Evolutionary conservation across 202 grass and related monocot genomes (phyloP).

Genomic region (Miscanthus sacchariflorus): DNA sequence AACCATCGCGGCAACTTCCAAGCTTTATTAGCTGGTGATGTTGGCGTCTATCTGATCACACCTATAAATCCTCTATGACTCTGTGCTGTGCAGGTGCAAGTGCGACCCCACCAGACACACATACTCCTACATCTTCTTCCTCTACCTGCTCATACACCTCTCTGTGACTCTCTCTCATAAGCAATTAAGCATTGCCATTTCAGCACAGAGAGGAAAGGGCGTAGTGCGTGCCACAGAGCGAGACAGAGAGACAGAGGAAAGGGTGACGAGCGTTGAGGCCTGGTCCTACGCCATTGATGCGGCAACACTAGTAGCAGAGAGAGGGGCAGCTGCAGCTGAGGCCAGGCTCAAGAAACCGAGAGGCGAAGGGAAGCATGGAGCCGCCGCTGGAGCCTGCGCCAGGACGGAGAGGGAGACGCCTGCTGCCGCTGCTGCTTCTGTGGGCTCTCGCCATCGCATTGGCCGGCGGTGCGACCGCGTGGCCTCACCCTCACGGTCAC

Average conservation of each 20-base stretch:
- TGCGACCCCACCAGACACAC: background rate
- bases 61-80: slow-evolving; percentile 10
- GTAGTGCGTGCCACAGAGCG: background rate
- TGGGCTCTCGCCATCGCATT: slow-evolving; percentile 36
- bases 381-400: background rate
- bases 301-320: slow-evolving; percentile 32
- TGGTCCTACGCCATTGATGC: slow-evolving; percentile 53
- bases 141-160: background rate
- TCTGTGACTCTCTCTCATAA: background rate
- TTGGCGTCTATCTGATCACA: background rate
- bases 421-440: background rate
- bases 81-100: background rate
- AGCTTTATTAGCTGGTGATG: background rate
- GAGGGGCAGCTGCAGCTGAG: background rate
- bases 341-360: background rate
- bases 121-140: background rate
- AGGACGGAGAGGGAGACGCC: background rate
- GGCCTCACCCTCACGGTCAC: background rate
- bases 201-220: background rate
- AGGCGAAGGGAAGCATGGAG: slow-evolving; percentile 33
- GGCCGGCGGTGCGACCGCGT: slow-evolving; percentile 35
- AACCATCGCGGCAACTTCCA: slow-evolving; percentile 19
- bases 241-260: background rate
- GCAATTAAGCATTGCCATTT: background rate
- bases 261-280: background rate